phyloP scores from a whole-genome alignment of 306 rosid species.

The Sophora flavescens region DNA sequence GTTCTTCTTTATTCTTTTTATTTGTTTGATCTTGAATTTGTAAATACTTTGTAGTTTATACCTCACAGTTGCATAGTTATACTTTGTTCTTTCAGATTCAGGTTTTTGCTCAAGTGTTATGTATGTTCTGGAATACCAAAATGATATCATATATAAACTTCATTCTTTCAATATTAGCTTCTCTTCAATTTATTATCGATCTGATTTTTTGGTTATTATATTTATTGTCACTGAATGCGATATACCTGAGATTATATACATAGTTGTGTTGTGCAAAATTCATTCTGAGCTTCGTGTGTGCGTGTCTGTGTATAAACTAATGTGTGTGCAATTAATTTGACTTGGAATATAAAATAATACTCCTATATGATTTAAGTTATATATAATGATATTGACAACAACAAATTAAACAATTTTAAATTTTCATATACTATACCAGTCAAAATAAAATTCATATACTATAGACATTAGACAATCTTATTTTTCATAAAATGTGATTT shows the following conservation, averaged over 20 bases:
- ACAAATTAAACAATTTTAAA: too few relatives aligned
- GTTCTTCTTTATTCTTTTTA: background rate
- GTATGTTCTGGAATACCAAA: background rate
- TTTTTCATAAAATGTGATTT: too few relatives aligned
- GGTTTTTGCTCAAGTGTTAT: background rate
- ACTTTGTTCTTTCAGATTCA: constrained; percentile 15
- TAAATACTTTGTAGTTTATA: constrained; percentile 25
- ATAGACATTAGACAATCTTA: too few relatives aligned
- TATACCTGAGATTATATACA: background rate
- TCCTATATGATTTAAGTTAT: too few relatives aligned
- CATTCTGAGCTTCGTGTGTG: background rate
- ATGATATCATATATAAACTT: background rate
- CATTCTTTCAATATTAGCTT: background rate
- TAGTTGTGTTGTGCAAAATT: constrained; percentile 14
- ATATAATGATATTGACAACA: too few relatives aligned
- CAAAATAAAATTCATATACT: too few relatives aligned
- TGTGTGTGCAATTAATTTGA: too few relatives aligned
- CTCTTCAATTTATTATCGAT: background rate
- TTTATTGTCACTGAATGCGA: background rate
- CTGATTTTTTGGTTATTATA: background rate
- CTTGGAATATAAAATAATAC: too few relatives aligned
- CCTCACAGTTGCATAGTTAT: constrained; percentile 12
- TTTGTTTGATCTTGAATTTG: background rate
- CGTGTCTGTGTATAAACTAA: too few relatives aligned
- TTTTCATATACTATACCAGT: too few relatives aligned